A percentile compares a stretch with the other conserved stretches of the same genome.
phyloP scores from a whole-genome alignment of 1,284 basidiomycete genomes.

The Cutaneotrichosporon arboriforme region DNA sequence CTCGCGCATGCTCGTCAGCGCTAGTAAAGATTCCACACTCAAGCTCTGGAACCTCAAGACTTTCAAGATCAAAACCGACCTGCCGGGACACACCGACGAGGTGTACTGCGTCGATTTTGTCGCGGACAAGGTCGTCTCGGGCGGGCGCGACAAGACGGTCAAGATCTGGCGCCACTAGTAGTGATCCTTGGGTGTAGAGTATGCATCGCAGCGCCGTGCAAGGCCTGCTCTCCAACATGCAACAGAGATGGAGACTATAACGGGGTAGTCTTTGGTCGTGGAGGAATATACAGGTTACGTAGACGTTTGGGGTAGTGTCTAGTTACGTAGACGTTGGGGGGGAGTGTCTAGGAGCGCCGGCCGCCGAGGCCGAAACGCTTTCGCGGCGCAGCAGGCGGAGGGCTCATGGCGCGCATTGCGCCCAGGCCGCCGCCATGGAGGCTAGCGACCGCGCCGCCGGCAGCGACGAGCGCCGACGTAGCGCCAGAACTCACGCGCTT shows the following conservation, averaged over 20 bases:
- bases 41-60: slow-evolving; percentile 97
- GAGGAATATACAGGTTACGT: too few species aligned
- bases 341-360: background rate
- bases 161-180: slow-evolving; percentile 48
- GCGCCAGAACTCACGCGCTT: slow-evolving; percentile 24
- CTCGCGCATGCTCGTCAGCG: slow-evolving; percentile 82
- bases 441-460: slow-evolving; percentile 42
- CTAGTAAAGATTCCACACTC: slow-evolving; percentile 90
- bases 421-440: slow-evolving; percentile 39
- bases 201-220: too few species aligned
- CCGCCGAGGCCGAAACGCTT: slow-evolving; percentile 2
- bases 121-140: slow-evolving; percentile 95
- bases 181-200: background rate
- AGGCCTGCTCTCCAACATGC: too few species aligned
- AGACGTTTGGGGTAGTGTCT: background rate
- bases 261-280: too few species aligned
- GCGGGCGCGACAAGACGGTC: slow-evolving; percentile 62
- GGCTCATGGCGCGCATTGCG: slow-evolving; percentile 31
- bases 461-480: slow-evolving; percentile 20
- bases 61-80: slow-evolving; percentile 85
- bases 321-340: background rate
- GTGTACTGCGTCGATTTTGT: slow-evolving; percentile 99
- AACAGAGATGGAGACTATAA: too few species aligned
- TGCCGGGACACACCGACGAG: slow-evolving; percentile 95
- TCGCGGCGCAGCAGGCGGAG: slow-evolving; percentile 12